Evolutionary conservation across 139 green algal genomes (phyloP).

Genomic region (Chlorella sp.): DNA sequence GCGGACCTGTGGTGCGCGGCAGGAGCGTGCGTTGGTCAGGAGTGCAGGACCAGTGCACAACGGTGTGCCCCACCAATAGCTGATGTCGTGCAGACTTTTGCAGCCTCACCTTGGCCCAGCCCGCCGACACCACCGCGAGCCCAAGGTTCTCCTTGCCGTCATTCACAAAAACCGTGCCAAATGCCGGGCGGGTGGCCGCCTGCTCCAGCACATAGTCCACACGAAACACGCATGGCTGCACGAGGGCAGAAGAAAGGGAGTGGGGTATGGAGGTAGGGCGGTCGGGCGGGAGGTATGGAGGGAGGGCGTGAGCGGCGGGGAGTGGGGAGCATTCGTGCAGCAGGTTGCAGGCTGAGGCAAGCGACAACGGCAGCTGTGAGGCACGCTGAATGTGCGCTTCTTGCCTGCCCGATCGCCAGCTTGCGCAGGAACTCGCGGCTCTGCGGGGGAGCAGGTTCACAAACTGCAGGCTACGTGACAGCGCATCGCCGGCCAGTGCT

Average conservation of each 20-base stretch:
- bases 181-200: conserved; percentile 84
- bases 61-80: too few species aligned
- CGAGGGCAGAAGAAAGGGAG: background rate
- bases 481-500: too few species aligned
- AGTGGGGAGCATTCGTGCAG: background rate
- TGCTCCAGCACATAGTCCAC: conserved; percentile 91
- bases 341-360: background rate
- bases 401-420: conserved; percentile 86
- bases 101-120: conserved; percentile 88
- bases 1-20: conserved; percentile 52
- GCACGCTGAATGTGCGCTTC: conserved; percentile 35
- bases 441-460: too few species aligned
- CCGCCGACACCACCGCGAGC: conserved; percentile 64
- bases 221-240: conserved; percentile 82
- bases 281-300: background rate
- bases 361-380: too few species aligned
- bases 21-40: background rate
- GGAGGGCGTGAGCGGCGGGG: background rate
- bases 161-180: conserved; percentile 89
- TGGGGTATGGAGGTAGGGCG: too few species aligned
- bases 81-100: too few species aligned
- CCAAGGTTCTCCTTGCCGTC: conserved; percentile 84
- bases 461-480: too few species aligned
- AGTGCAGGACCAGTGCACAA: too few species aligned
- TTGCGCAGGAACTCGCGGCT: conserved; percentile 92